Percentiles rank a stretch among this genome's conserved stretches.
Evolutionary conservation across 2,329 filamentous ascomycete species (phyloP).

Genomic region (Endocalyx cinctus): DNA sequence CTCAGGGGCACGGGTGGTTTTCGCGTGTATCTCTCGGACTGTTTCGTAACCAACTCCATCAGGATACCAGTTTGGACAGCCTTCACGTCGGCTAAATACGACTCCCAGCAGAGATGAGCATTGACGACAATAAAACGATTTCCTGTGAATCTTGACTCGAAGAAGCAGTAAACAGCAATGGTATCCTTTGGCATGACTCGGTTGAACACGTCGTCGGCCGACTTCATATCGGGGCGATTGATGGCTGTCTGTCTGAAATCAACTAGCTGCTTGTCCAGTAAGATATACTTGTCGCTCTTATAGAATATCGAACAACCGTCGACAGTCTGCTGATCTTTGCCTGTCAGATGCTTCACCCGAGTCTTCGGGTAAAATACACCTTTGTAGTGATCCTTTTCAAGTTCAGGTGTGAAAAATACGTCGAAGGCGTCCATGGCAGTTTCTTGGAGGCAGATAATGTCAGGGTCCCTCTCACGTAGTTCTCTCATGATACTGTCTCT

Average conservation of each 20-base stretch:
- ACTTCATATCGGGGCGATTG: constrained; percentile 93
- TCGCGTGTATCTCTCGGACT: constrained; percentile 79
- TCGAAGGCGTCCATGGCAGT: constrained; percentile 90
- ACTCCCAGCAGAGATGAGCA: constrained; percentile 93
- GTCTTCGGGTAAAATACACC: constrained; percentile 90
- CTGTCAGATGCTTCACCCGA: constrained; percentile 84
- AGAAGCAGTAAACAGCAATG: constrained; percentile 85
- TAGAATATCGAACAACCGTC: constrained; percentile 97
- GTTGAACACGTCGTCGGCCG: constrained; percentile 96
- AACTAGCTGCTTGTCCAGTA: constrained; percentile 90
- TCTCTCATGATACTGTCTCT: constrained; percentile 79
- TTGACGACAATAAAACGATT: constrained; percentile 89
- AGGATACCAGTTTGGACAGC: constrained; percentile 92
- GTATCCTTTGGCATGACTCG: constrained; percentile 98
- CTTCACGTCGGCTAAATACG: constrained; percentile 87
- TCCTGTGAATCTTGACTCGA: constrained; percentile 89
- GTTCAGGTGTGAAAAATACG: constrained; percentile 80
- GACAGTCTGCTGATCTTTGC: constrained; percentile 82
- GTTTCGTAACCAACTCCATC: constrained; percentile 84
- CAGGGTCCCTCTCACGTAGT: constrained; percentile 71
- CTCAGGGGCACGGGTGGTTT: constrained; percentile 63
- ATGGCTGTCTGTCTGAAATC: constrained; percentile 91
- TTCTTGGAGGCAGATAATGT: constrained; percentile 91
- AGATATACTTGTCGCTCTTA: constrained; percentile 89
- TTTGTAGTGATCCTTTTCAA: constrained; percentile 86